These are phyloP conservation scores for Nemania sp. DNA, from an alignment of 2,329 filamentous ascomycete genomes.

Conservation along the genomic window DNA sequence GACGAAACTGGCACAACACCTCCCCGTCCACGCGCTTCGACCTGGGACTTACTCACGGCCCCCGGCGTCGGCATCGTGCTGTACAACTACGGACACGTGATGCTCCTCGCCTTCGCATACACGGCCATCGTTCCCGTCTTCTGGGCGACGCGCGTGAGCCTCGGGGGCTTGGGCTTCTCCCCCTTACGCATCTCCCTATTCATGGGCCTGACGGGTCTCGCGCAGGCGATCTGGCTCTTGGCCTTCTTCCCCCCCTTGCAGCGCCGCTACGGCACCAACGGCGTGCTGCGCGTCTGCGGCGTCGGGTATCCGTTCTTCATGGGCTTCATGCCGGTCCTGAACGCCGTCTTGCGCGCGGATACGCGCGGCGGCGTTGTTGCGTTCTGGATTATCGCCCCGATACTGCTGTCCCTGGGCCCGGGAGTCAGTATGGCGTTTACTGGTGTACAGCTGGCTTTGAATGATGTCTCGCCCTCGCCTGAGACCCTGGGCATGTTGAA, in stretches of 20 bases:
- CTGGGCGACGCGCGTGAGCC: conserved; percentile 62
- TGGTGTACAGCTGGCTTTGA: conserved; percentile 71
- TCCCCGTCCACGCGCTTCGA: conserved; percentile 43
- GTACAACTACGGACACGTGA: conserved; percentile 65
- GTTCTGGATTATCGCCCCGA: conserved; percentile 61
- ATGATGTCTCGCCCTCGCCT: conserved; percentile 70
- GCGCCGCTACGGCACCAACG: conserved; percentile 65
- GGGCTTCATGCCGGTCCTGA: conserved; percentile 54
- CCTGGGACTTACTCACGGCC: conserved; percentile 58
- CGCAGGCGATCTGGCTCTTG: conserved; percentile 73
- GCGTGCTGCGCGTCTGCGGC: conserved; percentile 62
- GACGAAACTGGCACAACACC: conserved; percentile 10
- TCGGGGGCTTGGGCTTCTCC: conserved; percentile 68
- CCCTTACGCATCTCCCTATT: conserved; percentile 66
- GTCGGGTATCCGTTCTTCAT: conserved; percentile 68
- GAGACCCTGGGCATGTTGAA: conserved; percentile 72
- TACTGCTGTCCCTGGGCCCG: conserved; percentile 56
- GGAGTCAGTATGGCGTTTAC: conserved; percentile 73
- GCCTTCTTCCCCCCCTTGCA: conserved; percentile 71
- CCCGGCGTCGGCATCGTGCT: conserved; percentile 70
- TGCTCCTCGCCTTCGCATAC: conserved; percentile 71
- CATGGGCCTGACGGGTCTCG: conserved; percentile 65
- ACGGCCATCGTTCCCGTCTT: conserved; percentile 72
- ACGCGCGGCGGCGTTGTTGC: conserved; percentile 40
- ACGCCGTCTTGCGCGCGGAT: conserved; percentile 56